These are phyloP conservation scores for Boletus huronensis DNA, from an alignment of 768 basidiomycete species.

Conservation along the genomic window DNA sequence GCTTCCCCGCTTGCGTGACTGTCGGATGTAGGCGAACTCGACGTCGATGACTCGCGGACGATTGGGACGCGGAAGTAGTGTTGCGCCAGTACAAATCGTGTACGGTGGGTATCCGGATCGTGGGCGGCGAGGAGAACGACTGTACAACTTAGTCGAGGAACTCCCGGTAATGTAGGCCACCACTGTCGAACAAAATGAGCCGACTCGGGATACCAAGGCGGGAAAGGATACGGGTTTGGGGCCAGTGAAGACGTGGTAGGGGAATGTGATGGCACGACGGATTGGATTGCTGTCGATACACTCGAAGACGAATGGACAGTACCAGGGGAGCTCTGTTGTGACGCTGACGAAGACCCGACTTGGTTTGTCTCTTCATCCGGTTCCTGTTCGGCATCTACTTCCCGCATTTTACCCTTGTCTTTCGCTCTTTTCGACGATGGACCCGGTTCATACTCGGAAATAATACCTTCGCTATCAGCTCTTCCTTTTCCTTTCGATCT, in stretches of 20 bases:
- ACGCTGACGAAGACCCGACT: conserved; percentile 7
- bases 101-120: conserved; percentile 56
- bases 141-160: conserved; percentile 68
- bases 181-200: conserved; percentile 79
- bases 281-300: neutral
- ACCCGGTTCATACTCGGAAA: conserved; percentile 10
- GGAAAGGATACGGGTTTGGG: conserved; percentile 62
- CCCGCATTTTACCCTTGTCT: conserved; percentile 24
- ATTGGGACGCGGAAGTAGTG: conserved; percentile 75
- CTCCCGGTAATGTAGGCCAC: conserved; percentile 67
- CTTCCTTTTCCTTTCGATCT: conserved; percentile 27
- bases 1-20: conserved; percentile 14
- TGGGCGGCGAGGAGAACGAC: conserved; percentile 65
- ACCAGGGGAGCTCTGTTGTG: conserved; percentile 8
- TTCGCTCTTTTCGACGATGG: conserved; percentile 9
- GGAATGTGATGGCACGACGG: neutral
- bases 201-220: conserved; percentile 67
- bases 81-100: conserved; percentile 64
- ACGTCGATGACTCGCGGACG: conserved; percentile 15
- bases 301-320: conserved; percentile 8
- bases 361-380: conserved; percentile 7
- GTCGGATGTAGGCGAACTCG: neutral
- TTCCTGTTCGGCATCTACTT: conserved; percentile 11
- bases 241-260: conserved; percentile 11
- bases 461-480: conserved; percentile 13